phyloP scores from a whole-genome alignment of 768 basidiomycete species.

The Fomitopsis pulvina region DNA sequence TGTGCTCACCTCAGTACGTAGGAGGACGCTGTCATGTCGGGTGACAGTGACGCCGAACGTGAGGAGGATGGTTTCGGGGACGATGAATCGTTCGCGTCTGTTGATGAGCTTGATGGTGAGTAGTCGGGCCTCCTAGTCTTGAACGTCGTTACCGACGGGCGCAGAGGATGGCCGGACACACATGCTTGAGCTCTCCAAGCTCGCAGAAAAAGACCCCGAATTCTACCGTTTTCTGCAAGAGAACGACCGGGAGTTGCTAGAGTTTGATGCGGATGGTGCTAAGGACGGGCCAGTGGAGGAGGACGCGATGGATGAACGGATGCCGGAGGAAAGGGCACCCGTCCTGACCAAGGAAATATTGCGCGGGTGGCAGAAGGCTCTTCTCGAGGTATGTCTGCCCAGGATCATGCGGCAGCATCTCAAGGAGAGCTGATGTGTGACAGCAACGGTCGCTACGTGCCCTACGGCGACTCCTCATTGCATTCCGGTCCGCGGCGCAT shows the following conservation, averaged over 20 bases:
- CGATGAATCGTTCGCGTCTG: slow-evolving; percentile 64
- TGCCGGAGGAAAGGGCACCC: slow-evolving; percentile 38
- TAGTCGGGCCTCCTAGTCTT: background rate
- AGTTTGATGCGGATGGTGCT: slow-evolving; percentile 52
- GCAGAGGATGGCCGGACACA: slow-evolving; percentile 71
- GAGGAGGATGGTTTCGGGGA: slow-evolving; percentile 39
- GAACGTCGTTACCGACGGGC: background rate
- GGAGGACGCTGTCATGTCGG: slow-evolving; percentile 30
- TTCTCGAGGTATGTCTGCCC: slow-evolving; percentile 60
- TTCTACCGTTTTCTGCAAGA: slow-evolving; percentile 98
- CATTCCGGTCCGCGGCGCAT: slow-evolving; percentile 86
- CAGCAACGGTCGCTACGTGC: slow-evolving; percentile 85
- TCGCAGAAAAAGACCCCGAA: slow-evolving; percentile 96
- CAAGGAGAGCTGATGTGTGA: background rate
- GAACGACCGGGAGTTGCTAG: slow-evolving; percentile 86
- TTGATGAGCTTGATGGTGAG: slow-evolving; percentile 71
- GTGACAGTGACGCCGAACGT: slow-evolving; percentile 30
- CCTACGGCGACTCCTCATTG: slow-evolving; percentile 76
- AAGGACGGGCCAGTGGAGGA: slow-evolving; percentile 43
- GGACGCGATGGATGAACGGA: slow-evolving; percentile 39
- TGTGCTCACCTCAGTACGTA: background rate
- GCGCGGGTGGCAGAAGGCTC: slow-evolving; percentile 79
- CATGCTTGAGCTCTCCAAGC: slow-evolving; percentile 74
- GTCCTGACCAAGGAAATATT: slow-evolving; percentile 66
- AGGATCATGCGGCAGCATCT: background rate